Conservation (phyloP, 495 filamentous ascomycete genomes). For the Filosporella fistucella region DNA sequence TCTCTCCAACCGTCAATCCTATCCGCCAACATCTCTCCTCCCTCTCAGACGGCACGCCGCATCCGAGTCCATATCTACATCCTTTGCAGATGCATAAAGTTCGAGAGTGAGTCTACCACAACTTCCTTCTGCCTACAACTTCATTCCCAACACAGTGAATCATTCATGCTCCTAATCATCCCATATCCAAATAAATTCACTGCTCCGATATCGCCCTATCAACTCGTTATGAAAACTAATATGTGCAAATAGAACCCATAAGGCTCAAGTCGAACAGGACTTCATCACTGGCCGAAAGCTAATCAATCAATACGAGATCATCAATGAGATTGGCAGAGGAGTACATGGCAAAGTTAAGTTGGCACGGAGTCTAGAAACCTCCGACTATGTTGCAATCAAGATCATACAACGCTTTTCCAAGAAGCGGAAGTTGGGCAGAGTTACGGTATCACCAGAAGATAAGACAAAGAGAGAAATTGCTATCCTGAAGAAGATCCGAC, state of each 20-base stretch:
- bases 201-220: not conserved
- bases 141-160: not conserved
- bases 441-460: conserved; percentile 65
- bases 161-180: not conserved
- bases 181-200: too few relatives aligned
- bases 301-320: conserved; percentile 96
- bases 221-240: too few relatives aligned
- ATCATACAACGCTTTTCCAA: conserved; percentile 96
- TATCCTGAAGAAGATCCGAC: conserved; percentile 95
- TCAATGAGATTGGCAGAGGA: conserved; percentile 91
- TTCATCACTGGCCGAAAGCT: conserved; percentile 83
- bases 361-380: conserved; percentile 70
- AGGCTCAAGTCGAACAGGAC: conserved; percentile 84
- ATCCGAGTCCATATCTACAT: conserved; percentile 26
- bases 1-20: conserved; percentile 14
- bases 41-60: conserved; percentile 20
- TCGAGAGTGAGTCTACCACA: conserved; percentile 48
- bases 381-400: conserved; percentile 90
- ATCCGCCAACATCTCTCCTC: conserved; percentile 10
- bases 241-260: conserved; percentile 59
- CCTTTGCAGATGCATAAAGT: conserved; percentile 29
- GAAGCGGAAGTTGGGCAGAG: conserved; percentile 78
- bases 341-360: conserved; percentile 97
- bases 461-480: conserved; percentile 97
- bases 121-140: not conserved